Evolutionary conservation across 371 early-diverging fungal species (phyloP).

Genomic region (Capillidium heterosporum): DNA sequence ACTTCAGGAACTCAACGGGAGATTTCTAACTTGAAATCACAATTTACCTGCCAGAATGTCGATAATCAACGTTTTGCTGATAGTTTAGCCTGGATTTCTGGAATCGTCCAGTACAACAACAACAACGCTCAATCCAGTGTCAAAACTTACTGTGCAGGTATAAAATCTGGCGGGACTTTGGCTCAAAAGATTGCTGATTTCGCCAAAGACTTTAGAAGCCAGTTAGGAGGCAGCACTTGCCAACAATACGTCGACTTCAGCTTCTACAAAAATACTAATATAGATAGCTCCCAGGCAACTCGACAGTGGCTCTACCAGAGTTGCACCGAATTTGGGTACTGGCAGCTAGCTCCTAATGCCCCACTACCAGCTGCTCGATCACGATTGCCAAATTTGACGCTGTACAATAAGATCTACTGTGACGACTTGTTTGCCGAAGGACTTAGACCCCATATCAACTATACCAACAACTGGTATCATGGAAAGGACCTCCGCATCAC

Average conservation of each 20-base stretch:
- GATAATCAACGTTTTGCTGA: neutral
- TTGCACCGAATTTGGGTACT: slow-evolving; percentile 4
- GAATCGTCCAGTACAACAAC: neutral
- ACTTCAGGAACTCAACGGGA: neutral
- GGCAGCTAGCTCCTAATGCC: neutral
- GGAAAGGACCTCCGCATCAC: neutral
- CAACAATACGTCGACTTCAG: neutral
- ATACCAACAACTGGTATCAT: neutral
- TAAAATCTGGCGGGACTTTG: neutral
- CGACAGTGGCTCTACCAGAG: neutral
- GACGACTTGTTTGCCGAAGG: neutral
- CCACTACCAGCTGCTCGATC: neutral
- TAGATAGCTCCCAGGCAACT: neutral
- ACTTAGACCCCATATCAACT: neutral
- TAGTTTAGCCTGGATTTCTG: neutral
- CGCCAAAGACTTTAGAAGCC: neutral
- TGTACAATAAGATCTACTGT: neutral
- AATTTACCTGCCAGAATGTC: neutral
- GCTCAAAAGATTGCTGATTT: neutral
- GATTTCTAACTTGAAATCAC: neutral
- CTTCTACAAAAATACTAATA: too few species aligned
- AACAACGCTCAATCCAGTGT: neutral
- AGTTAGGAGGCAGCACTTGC: neutral
- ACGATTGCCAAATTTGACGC: neutral
- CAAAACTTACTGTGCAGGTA: neutral